A percentile compares a stretch with the other conserved stretches of the same genome.
Conservation (phyloP, 495 filamentous ascomycete genomes). For the Jackrogersella minutella region DNA sequence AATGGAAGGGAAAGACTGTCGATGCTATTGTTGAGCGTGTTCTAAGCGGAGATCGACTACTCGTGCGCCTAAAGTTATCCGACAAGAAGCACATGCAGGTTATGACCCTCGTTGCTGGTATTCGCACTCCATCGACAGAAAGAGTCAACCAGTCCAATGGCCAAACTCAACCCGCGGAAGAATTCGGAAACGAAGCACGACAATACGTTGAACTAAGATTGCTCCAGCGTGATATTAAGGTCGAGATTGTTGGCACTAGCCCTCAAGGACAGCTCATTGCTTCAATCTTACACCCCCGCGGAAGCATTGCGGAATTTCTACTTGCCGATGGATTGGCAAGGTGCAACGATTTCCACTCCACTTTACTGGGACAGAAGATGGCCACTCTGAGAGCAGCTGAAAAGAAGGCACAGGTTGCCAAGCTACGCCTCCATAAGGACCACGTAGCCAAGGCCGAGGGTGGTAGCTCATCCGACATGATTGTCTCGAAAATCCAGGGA, state of each 20-base stretch:
- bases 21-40: slow-evolving; percentile 85
- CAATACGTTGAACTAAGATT: slow-evolving; percentile 85
- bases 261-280: slow-evolving; percentile 86
- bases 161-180: slow-evolving; percentile 82
- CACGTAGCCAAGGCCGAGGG: slow-evolving; percentile 69
- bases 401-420: slow-evolving; percentile 77
- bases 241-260: slow-evolving; percentile 83
- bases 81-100: slow-evolving; percentile 82
- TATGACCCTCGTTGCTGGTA: slow-evolving; percentile 86
- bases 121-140: slow-evolving; percentile 85
- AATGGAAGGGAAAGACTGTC: slow-evolving; percentile 78
- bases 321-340: slow-evolving; percentile 87
- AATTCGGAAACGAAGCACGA: slow-evolving; percentile 84
- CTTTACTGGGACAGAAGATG: slow-evolving; percentile 88
- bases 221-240: slow-evolving; percentile 82
- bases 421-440: slow-evolving; percentile 78
- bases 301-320: slow-evolving; percentile 88
- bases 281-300: slow-evolving; percentile 82
- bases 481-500: slow-evolving; percentile 82
- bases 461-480: slow-evolving; percentile 72
- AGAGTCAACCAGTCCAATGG: slow-evolving; percentile 77
- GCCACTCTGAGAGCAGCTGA: slow-evolving; percentile 84
- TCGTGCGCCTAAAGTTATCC: slow-evolving; percentile 79
- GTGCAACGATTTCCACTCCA: slow-evolving; percentile 93
- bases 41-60: slow-evolving; percentile 86